phyloP scores from a whole-genome alignment of 2,329 filamentous ascomycete species.

The Scedosporium dehoogii region DNA sequence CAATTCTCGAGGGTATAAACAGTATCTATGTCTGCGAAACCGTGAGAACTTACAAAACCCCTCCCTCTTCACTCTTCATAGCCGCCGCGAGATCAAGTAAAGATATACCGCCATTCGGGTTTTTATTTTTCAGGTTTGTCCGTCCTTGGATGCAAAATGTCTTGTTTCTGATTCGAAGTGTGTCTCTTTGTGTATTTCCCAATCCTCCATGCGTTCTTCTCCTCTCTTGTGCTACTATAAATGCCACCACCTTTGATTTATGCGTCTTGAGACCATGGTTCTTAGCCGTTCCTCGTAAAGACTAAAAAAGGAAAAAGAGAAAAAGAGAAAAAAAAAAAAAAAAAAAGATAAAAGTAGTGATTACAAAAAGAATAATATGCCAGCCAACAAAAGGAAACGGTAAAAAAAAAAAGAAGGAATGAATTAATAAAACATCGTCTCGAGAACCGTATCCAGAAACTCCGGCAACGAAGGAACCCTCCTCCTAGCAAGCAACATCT shows the following conservation, averaged over 20 bases:
- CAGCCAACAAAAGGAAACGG: not conserved
- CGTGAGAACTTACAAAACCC: too few species aligned
- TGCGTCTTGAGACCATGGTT: not conserved
- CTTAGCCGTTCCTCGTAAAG: not conserved
- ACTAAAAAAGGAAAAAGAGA: not conserved
- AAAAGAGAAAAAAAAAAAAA: not conserved
- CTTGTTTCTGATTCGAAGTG: too few species aligned
- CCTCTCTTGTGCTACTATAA: not conserved
- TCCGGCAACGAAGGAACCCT: constrained; percentile 29
- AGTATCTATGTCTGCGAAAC: too few species aligned
- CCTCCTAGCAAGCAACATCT: constrained; percentile 21
- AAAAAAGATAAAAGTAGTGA: not conserved
- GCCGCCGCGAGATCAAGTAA: too few species aligned
- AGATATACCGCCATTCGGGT: too few species aligned
- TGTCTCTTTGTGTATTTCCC: too few species aligned
- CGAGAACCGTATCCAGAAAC: constrained; percentile 3
- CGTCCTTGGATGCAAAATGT: too few species aligned
- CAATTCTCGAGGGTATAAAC: too few species aligned
- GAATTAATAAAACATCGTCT: constrained; percentile 5
- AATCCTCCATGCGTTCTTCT: too few species aligned
- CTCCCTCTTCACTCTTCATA: too few species aligned
- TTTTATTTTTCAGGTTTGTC: too few species aligned
- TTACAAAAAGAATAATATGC: not conserved
- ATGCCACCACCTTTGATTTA: not conserved
- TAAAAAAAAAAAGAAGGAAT: constrained; percentile 1